Base-by-base conservation (phyloP, 352 stramenopile species). In the Peronospora belbahrii region DNA sequence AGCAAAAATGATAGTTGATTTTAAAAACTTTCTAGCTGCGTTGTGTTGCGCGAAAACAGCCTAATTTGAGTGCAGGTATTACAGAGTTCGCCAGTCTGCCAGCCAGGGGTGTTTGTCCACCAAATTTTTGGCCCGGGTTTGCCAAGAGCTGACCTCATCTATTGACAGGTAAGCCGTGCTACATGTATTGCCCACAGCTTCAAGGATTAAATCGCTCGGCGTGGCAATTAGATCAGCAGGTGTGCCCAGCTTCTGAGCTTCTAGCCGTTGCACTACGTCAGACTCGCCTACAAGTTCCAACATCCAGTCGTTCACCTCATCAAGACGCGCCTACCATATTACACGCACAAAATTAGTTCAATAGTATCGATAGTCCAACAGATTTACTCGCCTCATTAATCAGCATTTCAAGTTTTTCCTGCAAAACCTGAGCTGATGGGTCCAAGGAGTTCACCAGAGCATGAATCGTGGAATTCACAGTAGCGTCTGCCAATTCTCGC, bases 251-350 rank as follows among this genome's bases (percentile, higher is more conserved):
- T 94, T 94, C 43, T 83, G 62, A 14, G 81, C 47, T 56, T 91
- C 78, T 33, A 94, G 48, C 14, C 47, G 33, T 18, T 67, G 58
- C n/a, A 89, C 43, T 4, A 87, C 24, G 2, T 69, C 52, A 11
- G 30, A 13, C 4, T 85, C 63, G 15, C 70, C 67, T 8, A 88
- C 54, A 33, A 91, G 70, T 42, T 94, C 73, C 30, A 42, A 32
- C 65, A 94, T 88, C 36, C 70, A 60, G 42, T 91, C 80, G 48
- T 94, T 88, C 17, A 94, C 56, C 56, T 90, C 74, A 39, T 91
- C 71, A 36, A 88, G 58, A 25, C 79, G 70, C 5, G 78, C 79
- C 63, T 88, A 59, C 8, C 22, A 33, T 36, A 42, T 34, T 46
- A n/a, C 15, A 61, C 28, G 56, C 22, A 24, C 9, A 33, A 6